A percentile compares a stretch with the other conserved stretches of the same genome.
phyloP scores from a whole-genome alignment of 257 asterid species.

The Scutellaria barbata region DNA sequence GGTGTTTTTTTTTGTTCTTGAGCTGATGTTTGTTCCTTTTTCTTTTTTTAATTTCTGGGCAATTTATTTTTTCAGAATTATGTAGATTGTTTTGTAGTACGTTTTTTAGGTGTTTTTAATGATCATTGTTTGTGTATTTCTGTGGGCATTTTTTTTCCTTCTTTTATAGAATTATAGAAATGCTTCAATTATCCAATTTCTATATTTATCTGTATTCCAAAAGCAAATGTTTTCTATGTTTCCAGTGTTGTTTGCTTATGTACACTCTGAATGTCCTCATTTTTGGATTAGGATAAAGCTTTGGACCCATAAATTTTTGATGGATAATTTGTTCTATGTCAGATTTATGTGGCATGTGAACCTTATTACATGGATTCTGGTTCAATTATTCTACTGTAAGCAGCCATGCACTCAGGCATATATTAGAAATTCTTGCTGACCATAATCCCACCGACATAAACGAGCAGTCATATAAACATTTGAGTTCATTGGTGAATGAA shows the following conservation, averaged over 20 bases:
- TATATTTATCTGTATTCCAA: not conserved
- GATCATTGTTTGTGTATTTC: not conserved
- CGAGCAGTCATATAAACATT: not conserved
- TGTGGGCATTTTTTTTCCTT: not conserved
- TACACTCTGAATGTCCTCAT: not conserved
- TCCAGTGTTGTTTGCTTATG: not conserved
- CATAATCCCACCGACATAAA: not conserved
- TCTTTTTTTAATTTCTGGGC: too few relatives aligned
- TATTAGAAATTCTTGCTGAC: not conserved
- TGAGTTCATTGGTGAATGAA: not conserved
- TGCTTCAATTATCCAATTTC: conserved; percentile 20
- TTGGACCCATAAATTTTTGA: not conserved
- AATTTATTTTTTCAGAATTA: too few relatives aligned
- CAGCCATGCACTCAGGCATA: too few relatives aligned
- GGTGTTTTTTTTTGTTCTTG: not conserved
- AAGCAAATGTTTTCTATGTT: not conserved
- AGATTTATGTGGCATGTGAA: too few relatives aligned
- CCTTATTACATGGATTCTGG: too few relatives aligned
- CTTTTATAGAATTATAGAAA: conserved; percentile 3
- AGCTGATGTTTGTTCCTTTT: not conserved
- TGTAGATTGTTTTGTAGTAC: too few relatives aligned
- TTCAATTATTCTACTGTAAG: too few relatives aligned
- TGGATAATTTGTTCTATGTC: not conserved
- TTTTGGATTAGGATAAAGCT: not conserved
- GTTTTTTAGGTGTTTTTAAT: not conserved